Base-by-base conservation (phyloP, 306 rosid species). In the Hippophae gyantsensis region DNA sequence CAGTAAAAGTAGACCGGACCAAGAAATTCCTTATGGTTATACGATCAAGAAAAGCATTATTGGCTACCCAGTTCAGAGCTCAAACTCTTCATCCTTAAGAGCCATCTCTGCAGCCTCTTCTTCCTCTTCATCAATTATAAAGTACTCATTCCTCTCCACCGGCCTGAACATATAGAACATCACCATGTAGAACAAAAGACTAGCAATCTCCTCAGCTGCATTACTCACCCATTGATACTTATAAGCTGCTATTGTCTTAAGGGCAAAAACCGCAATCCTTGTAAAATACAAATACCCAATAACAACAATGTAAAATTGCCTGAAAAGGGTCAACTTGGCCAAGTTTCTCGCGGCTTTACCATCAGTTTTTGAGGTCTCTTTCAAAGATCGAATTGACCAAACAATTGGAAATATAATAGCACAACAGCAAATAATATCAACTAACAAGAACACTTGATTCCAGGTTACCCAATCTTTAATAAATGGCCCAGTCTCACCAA, bases 161-260 rank as follows among this genome's bases (percentile, higher is more conserved):
- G 98, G 98, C 76, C 98, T 85, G 57, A 87, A 90, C 96, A 87
- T 90, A 54, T 90, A 85, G 81, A 90, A 90, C 84, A 90, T 90
- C 26, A 90, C 75, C 56, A 75, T 18, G 42, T 87, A 90, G 71
- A 90, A 90, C 1, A 54, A 80, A 9, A 90, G 86, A 54, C 87
- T 90, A 0, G 84, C 98, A 25, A 69, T 74, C 73, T 90, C 98
- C 84, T 87, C 96, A 0, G 98, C 95, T 5, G 95, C 96, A 75
- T 81, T 78, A 68, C 96, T 83, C 44, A 83, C 89, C 96, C 98
- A 90, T 60, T 87, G 98, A 68, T 79, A 90, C 86, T 87, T 85
- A 44, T 87, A 87, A 5, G 96, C 98, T 8, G 92, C 89, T 52
- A 90, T 90, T 11, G 96, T 90, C 72, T 79, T 85, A 13, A 90